phyloP scores from a whole-genome alignment of 768 basidiomycete genomes.

The Mycena alexandri region DNA sequence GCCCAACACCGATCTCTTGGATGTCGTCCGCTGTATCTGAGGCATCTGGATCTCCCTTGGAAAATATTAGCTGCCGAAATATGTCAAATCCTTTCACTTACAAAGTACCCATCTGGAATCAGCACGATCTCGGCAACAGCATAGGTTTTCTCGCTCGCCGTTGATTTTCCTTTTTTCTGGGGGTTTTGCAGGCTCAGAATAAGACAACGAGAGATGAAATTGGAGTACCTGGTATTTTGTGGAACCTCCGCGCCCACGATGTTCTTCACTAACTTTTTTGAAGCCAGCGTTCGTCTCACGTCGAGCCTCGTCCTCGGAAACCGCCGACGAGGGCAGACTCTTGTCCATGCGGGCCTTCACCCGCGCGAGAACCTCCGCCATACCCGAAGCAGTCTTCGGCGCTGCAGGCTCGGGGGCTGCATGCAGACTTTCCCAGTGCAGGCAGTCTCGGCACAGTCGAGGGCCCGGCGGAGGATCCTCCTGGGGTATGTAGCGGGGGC shows the following conservation, averaged over 20 bases:
- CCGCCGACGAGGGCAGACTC: not conserved
- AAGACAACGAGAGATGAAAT: no score
- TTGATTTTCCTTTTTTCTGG: constrained; percentile 6
- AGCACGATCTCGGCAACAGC: not conserved
- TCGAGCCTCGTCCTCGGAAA: constrained; percentile 9
- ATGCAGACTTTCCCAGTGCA: constrained; percentile 13
- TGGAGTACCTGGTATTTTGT: constrained; percentile 12
- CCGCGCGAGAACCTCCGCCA: not conserved
- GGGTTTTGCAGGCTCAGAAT: not conserved
- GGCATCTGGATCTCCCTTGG: not conserved
- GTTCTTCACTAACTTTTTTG: constrained; percentile 14
- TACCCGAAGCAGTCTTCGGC: not conserved
- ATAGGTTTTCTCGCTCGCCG: not conserved
- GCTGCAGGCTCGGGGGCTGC: not conserved
- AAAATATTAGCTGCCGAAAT: not conserved
- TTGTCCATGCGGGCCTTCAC: not conserved
- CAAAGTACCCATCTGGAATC: constrained; percentile 12
- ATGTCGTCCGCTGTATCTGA: constrained; percentile 1
- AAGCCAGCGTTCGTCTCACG: constrained; percentile 3
- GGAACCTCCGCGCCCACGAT: not conserved
- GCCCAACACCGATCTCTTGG: constrained; percentile 1
- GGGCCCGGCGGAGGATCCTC: constrained; percentile 1
- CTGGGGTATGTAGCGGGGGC: constrained; percentile 18
- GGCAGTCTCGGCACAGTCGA: constrained; percentile 10
- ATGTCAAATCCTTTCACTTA: not conserved